Percentiles rank a stretch among this genome's conserved stretches.
Conservation (phyloP, 73 alveolate genomes). For the Stentor roeselii region DNA sequence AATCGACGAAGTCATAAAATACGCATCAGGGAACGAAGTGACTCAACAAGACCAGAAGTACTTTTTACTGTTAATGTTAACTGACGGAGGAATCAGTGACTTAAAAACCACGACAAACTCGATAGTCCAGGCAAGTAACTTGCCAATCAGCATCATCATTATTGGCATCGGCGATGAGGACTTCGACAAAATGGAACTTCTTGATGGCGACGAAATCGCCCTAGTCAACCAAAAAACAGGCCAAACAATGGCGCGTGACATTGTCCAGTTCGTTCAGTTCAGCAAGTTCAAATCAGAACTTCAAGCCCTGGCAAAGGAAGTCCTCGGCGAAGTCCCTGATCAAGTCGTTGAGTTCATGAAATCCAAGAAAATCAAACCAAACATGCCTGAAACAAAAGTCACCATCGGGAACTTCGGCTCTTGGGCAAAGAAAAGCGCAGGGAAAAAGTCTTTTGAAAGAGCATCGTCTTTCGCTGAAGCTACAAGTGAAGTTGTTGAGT, state of each 20-base stretch:
- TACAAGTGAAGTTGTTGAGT: not conserved
- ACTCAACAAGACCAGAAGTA: conserved; percentile 54
- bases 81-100: conserved; percentile 95
- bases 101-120: conserved; percentile 81
- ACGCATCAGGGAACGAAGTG: conserved; percentile 54
- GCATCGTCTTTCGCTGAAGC: not conserved
- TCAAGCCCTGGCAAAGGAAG: conserved; percentile 75
- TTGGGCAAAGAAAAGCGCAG: too few relatives aligned
- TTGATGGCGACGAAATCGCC: conserved; percentile 91
- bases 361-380: conserved; percentile 54
- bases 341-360: conserved; percentile 76
- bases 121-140: conserved; percentile 79
- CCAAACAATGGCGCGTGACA: conserved; percentile 63
- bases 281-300: conserved; percentile 70
- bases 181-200: conserved; percentile 77
- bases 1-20: conserved; percentile 47
- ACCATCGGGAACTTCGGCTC: not conserved
- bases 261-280: conserved; percentile 82
- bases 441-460: too few relatives aligned
- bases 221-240: conserved; percentile 56
- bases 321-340: conserved; percentile 84
- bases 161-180: conserved; percentile 95
- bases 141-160: conserved; percentile 89
- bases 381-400: conserved; percentile 19
- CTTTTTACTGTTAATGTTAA: conserved; percentile 75